phyloP scores from a whole-genome alignment of 139 green algal species.

The Chlorella sp. region DNA sequence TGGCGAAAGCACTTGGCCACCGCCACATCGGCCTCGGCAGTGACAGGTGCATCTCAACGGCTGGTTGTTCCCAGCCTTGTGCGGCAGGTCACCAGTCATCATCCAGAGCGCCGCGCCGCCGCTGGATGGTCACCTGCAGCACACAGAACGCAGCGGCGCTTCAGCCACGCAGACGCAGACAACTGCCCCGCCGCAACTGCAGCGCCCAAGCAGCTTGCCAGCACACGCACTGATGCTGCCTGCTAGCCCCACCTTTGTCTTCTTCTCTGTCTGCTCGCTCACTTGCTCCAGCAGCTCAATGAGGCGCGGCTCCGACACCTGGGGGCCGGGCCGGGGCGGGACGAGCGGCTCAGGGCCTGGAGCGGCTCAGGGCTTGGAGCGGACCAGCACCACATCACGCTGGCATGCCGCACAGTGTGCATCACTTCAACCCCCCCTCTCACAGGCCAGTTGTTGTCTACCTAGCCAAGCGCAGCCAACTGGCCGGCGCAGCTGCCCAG shows the following conservation, averaged over 20 bases:
- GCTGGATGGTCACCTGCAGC: conserved; percentile 74
- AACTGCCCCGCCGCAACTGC: neutral
- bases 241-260: conserved; percentile 52
- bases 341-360: no score
- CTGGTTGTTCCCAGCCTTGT: no score
- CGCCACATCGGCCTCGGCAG: no score
- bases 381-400: neutral
- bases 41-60: no score
- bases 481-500: neutral
- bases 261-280: conserved; percentile 50
- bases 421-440: neutral
- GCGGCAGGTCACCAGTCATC: conserved; percentile 52
- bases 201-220: neutral
- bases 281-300: conserved; percentile 88
- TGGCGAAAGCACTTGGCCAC: no score
- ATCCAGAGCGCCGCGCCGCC: conserved; percentile 72
- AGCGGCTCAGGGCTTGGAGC: no score
- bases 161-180: neutral
- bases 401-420: neutral
- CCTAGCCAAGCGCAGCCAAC: no score
- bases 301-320: conserved; percentile 85
- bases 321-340: no score
- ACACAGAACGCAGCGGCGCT: neutral
- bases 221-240: neutral
- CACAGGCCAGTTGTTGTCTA: no score